Base-by-base conservation (phyloP, 768 basidiomycete genomes). In the Pleurotus ostreatus region DNA sequence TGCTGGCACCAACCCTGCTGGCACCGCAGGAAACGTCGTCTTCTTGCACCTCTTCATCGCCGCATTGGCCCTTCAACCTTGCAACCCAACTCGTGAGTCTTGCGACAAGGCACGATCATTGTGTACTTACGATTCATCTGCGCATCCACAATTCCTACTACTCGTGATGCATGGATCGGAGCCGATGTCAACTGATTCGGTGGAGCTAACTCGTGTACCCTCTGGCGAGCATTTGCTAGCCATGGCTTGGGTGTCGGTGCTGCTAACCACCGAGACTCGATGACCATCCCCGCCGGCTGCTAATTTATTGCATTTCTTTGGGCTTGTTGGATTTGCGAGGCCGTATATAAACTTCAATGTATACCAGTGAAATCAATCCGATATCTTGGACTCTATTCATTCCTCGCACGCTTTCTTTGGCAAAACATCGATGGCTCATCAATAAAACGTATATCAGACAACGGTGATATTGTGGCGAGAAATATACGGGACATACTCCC, bases 161-260 rank as follows among this genome's bases (percentile, higher is more conserved):
- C 68, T 11, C 71, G 74, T 53, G 64, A 70, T 46, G 73, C 72
- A n/a, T 68, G 66, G 70, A 70, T 74, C 57, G 71, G 73, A 62
- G 72, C 74, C 5, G 74, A 75, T 60, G 57, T 57, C 30, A 74
- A 74, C 66, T 68, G 71, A n/a, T 74, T 62, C 60, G 56, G 4
- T 13, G 73, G 73, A 18, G 67, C 68, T 15, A 73, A 75, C 62
- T 61, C 59, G 40, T 74, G 74, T 57, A 54, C 57, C 11, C 61
- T 75, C 45, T 75, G 73, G 74, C 65, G 59, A 5, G 71, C 66
- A 16, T 75, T 75, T 46, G 72, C 72, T 16, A 71, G 70, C 60
- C 67, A 67, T 53, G 51, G 59, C 49, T 38, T 55, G 59, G 47
- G 61, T 48, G 43, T 55, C 40, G 49, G 46, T 34, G 49, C 53